Percentiles rank a stretch among this genome's conserved stretches.
These are phyloP conservation scores for Trapa bicornis DNA, from an alignment of 345 rosid genomes.

Conservation along the genomic window DNA sequence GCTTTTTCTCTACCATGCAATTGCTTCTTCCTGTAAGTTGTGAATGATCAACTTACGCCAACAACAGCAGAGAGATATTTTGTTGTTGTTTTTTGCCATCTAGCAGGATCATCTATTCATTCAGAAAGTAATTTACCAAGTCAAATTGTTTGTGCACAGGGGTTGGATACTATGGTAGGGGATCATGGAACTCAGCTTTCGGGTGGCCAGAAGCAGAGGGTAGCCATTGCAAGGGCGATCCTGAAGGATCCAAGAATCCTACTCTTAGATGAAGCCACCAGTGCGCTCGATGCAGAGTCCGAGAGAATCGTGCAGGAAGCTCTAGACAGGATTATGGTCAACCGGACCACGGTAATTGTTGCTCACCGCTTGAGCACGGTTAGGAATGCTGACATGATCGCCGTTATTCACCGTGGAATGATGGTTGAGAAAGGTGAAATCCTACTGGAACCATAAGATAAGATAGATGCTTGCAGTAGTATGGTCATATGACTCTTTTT, in stretches of 20 bases:
- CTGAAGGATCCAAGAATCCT: slow-evolving; percentile 30
- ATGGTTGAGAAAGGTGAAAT: slow-evolving; percentile 30
- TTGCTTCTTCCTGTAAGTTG: not conserved
- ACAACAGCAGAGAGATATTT: too few species aligned
- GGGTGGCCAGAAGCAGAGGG: slow-evolving; percentile 26
- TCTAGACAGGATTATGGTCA: slow-evolving; percentile 30
- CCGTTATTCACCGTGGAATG: slow-evolving; percentile 26
- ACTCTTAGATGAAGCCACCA: slow-evolving; percentile 42
- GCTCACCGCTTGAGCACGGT: slow-evolving; percentile 33
- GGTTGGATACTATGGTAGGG: slow-evolving; percentile 36
- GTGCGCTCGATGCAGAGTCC: slow-evolving; percentile 36
- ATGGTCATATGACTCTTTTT: too few species aligned
- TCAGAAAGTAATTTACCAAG: too few species aligned
- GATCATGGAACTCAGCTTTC: slow-evolving; percentile 44
- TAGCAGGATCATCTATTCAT: too few species aligned
- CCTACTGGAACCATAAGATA: not conserved
- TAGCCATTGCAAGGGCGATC: slow-evolving; percentile 23
- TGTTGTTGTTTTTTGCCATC: too few species aligned
- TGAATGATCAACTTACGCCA: not conserved
- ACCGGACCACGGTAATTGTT: slow-evolving; percentile 28
- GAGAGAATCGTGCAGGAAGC: slow-evolving; percentile 38
- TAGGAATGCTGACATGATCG: slow-evolving; percentile 24
- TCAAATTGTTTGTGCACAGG: slow-evolving; percentile 11
- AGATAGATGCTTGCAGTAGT: too few species aligned
- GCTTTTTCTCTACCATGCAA: not conserved